These are phyloP conservation scores for Fusarium staphyleae DNA, from an alignment of 2,329 filamentous ascomycete genomes.

Conservation along the genomic window DNA sequence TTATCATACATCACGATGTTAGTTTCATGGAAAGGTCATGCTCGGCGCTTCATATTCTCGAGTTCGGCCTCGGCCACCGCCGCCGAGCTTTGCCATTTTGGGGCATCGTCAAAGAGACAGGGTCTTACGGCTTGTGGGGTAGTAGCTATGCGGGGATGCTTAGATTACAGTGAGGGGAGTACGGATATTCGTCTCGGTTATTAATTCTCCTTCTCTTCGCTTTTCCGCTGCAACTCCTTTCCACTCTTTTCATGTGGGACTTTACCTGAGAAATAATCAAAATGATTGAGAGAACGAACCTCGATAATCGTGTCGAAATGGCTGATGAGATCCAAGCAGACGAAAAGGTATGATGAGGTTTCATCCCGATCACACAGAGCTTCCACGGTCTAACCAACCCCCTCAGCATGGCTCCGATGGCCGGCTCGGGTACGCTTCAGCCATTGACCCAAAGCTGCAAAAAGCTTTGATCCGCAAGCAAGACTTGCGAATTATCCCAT, in stretches of 20 bases:
- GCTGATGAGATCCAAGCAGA: constrained; percentile 2
- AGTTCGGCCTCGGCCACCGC: constrained; percentile 13
- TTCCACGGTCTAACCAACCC: constrained; percentile 3
- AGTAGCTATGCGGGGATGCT: constrained; percentile 20
- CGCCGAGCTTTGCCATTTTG: constrained; percentile 10
- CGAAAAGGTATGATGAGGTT: constrained; percentile 17
- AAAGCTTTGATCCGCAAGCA: constrained; percentile 22
- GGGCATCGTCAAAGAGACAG: constrained; percentile 2
- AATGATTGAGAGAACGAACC: constrained; percentile 14
- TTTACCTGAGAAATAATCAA: neutral
- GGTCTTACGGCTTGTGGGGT: constrained; percentile 1
- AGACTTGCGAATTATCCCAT: constrained; percentile 34
- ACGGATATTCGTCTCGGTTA: constrained; percentile 10
- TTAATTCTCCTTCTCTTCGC: neutral
- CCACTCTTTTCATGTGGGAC: neutral
- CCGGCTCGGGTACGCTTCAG: constrained; percentile 8
- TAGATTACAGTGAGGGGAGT: neutral
- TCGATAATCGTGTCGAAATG: constrained; percentile 9
- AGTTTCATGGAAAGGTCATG: too few relatives aligned
- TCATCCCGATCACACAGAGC: too few relatives aligned
- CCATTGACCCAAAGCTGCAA: constrained; percentile 13
- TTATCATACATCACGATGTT: too few relatives aligned
- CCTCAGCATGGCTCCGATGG: constrained; percentile 14
- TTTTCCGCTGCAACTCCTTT: neutral
- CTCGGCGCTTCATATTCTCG: too few relatives aligned